Conservation (phyloP, 495 filamentous ascomycete genomes). For the Xanthoparmelia taractica region DNA sequence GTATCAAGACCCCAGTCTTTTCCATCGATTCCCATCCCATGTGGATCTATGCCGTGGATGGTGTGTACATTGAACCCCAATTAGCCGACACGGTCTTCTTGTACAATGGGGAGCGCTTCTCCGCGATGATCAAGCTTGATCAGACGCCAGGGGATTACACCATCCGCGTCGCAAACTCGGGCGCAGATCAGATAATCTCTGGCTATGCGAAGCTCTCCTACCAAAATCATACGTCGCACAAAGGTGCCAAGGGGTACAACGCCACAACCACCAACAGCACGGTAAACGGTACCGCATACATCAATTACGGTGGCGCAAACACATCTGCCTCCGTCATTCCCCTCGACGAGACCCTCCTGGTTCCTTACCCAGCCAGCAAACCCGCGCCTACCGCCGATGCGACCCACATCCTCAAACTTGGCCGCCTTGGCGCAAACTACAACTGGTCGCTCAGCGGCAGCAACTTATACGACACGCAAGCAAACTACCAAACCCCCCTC, state of each 20-base stretch:
- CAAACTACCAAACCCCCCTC: constrained; percentile 17
- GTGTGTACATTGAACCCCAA: constrained; percentile 37
- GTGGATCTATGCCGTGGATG: constrained; percentile 42
- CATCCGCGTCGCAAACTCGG: constrained; percentile 33
- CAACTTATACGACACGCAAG: constrained; percentile 7
- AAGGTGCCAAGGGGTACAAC: background rate
- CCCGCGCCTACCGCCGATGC: constrained; percentile 15
- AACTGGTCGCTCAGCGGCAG: constrained; percentile 18
- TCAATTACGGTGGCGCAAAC: constrained; percentile 29
- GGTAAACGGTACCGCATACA: constrained; percentile 22
- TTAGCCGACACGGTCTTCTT: constrained; percentile 33
- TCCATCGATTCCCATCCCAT: constrained; percentile 39
- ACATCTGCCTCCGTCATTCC: constrained; percentile 26
- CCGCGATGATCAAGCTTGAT: constrained; percentile 34
- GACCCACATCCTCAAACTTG: constrained; percentile 21
- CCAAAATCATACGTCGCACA: constrained; percentile 5
- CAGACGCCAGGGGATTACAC: constrained; percentile 32
- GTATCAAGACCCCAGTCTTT: constrained; percentile 28
- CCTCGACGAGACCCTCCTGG: constrained; percentile 22
- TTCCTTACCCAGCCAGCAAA: constrained; percentile 12
- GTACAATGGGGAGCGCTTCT: constrained; percentile 38
- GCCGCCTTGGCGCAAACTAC: constrained; percentile 14
- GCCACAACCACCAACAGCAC: constrained; percentile 6
- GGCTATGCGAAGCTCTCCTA: constrained; percentile 31
- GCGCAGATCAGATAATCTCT: constrained; percentile 34